A percentile compares a stretch with the other conserved stretches of the same genome.
Conservation (phyloP, 495 filamentous ascomycete genomes). For the Penicillium mononematosum region DNA sequence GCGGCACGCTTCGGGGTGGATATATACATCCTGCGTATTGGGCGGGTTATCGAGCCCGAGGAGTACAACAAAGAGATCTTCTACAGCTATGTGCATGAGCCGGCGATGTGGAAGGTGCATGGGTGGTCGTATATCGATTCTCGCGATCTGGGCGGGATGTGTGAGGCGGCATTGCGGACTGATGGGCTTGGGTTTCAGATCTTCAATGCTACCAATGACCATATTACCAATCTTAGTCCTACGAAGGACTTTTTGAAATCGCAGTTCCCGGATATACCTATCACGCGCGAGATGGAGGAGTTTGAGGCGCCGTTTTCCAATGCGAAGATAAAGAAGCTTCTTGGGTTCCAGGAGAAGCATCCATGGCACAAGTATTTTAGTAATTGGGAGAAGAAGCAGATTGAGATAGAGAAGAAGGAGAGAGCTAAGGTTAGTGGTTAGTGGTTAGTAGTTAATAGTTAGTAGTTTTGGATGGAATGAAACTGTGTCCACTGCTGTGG, state of each 20-base stretch:
- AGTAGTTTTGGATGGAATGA: neutral
- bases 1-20: constrained; percentile 51
- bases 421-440: neutral
- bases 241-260: constrained; percentile 40
- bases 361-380: constrained; percentile 46
- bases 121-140: constrained; percentile 62
- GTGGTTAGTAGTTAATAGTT: neutral
- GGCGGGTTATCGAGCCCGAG: constrained; percentile 56
- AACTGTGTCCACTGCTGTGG: neutral
- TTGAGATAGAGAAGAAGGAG: neutral
- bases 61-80: constrained; percentile 52
- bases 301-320: constrained; percentile 58
- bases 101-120: constrained; percentile 51
- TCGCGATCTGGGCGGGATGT: constrained; percentile 52
- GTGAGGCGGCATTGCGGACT: constrained; percentile 17
- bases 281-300: constrained; percentile 51
- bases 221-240: constrained; percentile 39
- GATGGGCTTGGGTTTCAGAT: constrained; percentile 56
- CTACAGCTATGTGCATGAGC: constrained; percentile 50
- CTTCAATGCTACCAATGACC: constrained; percentile 60
- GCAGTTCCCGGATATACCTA: constrained; percentile 40
- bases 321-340: constrained; percentile 52
- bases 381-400: constrained; percentile 26
- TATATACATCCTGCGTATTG: constrained; percentile 58
- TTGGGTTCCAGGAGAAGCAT: constrained; percentile 57